Evolutionary conservation across 495 filamentous ascomycete genomes (phyloP), one percentile per base, ranked within the genome.

Genomic region (Rostrohypoxylon terebratum): DNA sequence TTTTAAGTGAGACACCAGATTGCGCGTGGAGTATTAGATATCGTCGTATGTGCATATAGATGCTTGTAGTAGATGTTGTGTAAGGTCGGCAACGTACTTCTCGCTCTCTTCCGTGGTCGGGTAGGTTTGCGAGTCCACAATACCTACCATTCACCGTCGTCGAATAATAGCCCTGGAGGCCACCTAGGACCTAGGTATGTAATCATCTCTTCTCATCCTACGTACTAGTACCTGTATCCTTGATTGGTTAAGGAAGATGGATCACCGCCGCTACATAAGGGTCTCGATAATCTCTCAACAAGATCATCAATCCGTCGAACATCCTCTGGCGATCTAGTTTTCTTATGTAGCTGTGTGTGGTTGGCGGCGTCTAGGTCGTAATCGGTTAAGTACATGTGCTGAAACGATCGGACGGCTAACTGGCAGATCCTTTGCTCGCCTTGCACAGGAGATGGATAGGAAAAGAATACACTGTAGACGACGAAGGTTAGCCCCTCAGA

Each of bases 21-120:
- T 53, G 59, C 45, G 38, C 53, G 47, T 53, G 13, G 60, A 60
- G 58, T 63, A 31, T 16, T 48, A 55, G 36, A 61, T 63, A 63
- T 33, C 31, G 13, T 48, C 28, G 48, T 50, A 40, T 40, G 44
- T 66, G 62, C 57, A 59, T 45, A 59, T 34, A 65, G 57, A 63
- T 69, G 48, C 58, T 66, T 40, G 66, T 14, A 28, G 51, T 2
- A 63, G 62, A 66, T 62, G 71, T 20, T 40, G 71, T 73, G 71
- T 58, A 25, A 69, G 71, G 66, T 63, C 57, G 66, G 66, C 61
- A 73, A 69, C 61, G 59, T 40, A 51, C 61, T 73, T 65, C 47
- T 68, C 65, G 44, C 61, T 65, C 55, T 69, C 47, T 55, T 61
- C 47, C 60, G 57, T 59, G 25, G 50, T 58, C 65, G 45, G 50